Conservation (phyloP, 1,284 basidiomycete species). For the Garcileccinum viscosum region DNA sequence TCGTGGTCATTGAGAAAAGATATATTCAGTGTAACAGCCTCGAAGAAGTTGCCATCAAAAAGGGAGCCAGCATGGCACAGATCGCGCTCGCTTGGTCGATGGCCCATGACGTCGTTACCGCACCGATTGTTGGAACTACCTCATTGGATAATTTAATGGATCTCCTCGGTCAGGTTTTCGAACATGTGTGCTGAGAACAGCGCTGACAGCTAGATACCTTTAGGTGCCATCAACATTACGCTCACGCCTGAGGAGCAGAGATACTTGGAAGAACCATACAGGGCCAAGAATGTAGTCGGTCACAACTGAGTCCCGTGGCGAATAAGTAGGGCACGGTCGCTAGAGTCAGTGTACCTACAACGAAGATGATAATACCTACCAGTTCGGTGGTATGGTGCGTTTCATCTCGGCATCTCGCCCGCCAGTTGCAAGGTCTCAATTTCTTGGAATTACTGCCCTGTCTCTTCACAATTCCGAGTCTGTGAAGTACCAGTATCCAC, state of each 20-base stretch:
- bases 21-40: slow-evolving; percentile 30
- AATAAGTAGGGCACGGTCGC: not conserved
- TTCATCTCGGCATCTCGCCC: not conserved
- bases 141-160: slow-evolving; percentile 48
- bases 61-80: slow-evolving; percentile 51
- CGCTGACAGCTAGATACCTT: not conserved
- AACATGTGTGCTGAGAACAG: slow-evolving; percentile 10
- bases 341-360: not conserved
- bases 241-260: slow-evolving; percentile 52
- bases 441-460: no score
- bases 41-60: slow-evolving; percentile 50
- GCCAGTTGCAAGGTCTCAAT: no score
- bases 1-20: not conserved
- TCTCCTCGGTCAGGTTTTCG: slow-evolving; percentile 41
- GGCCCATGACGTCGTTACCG: slow-evolving; percentile 41
- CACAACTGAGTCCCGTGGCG: slow-evolving; percentile 14
- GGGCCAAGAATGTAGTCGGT: slow-evolving; percentile 38
- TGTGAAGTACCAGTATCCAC: no score
- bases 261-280: slow-evolving; percentile 49
- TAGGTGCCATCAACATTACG: slow-evolving; percentile 42
- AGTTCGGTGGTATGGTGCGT: not conserved
- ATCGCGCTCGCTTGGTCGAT: slow-evolving; percentile 53
- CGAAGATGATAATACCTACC: not conserved
- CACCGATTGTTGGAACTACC: slow-evolving; percentile 53
- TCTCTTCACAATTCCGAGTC: no score